Percentiles rank a stretch among this genome's conserved stretches.
Conservation (phyloP, 2,329 filamentous ascomycete genomes). For the Macrophomina pseudophaseolina region DNA sequence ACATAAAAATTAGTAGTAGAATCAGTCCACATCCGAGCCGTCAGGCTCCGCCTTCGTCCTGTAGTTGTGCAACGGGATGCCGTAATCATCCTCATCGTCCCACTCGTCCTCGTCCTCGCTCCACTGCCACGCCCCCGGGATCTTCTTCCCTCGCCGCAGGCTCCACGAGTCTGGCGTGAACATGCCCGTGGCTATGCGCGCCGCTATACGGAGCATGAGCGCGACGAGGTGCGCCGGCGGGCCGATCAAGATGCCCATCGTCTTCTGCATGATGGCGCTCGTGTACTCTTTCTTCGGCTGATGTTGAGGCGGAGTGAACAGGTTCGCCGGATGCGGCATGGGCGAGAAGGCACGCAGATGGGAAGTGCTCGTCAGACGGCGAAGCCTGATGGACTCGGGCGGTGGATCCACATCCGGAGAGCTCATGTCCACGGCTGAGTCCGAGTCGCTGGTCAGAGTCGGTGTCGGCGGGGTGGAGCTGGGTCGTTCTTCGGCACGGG, state of each 20-base stretch:
- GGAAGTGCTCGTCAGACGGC: constrained; percentile 58
- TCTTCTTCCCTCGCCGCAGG: constrained; percentile 38
- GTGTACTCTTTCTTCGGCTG: constrained; percentile 41
- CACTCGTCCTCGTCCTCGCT: constrained; percentile 59
- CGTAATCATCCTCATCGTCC: constrained; percentile 63
- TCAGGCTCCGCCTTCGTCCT: constrained; percentile 1
- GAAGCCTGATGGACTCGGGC: constrained; percentile 44
- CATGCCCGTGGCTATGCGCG: constrained; percentile 66
- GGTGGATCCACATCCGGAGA: constrained; percentile 48
- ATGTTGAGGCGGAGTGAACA: constrained; percentile 61
- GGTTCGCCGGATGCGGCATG: constrained; percentile 69
- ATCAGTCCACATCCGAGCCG: constrained; percentile 25
- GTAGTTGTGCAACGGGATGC: constrained; percentile 49
- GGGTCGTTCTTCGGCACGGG: constrained; percentile 31
- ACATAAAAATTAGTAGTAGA: not conserved
- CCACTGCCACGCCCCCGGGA: constrained; percentile 62
- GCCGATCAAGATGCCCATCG: constrained; percentile 75
- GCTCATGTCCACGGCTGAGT: constrained; percentile 46
- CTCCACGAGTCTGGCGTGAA: constrained; percentile 43
- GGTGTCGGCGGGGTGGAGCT: constrained; percentile 50
- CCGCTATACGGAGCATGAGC: constrained; percentile 81
- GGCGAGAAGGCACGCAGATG: constrained; percentile 65
- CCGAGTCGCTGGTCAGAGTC: constrained; percentile 49
- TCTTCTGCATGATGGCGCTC: constrained; percentile 72
- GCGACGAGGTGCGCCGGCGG: constrained; percentile 80